Evolutionary conservation across 345 rosid species (phyloP).

Genomic region (Camelina neglecta): DNA sequence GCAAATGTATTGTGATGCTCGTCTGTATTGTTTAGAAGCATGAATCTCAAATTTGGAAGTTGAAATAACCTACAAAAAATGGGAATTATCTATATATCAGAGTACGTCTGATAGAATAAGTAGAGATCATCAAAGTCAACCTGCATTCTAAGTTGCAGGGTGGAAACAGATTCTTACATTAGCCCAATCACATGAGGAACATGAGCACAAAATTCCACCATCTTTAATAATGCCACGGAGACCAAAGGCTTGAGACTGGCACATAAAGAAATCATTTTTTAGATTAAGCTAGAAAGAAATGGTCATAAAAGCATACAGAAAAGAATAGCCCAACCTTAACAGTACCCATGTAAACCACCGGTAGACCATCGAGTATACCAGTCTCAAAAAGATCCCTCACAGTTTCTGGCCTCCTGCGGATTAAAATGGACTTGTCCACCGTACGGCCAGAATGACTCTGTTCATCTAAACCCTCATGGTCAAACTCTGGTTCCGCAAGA

Average conservation of each 20-base stretch:
- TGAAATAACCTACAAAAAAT: constrained; percentile 73
- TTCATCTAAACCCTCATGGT: constrained; percentile 59
- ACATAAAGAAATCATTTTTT: constrained; percentile 34
- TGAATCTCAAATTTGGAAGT: constrained; percentile 98
- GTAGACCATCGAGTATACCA: constrained; percentile 82
- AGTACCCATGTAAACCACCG: constrained; percentile 89
- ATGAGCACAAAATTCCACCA: constrained; percentile 91
- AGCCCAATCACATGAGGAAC: constrained; percentile 79
- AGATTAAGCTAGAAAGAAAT: constrained; percentile 25
- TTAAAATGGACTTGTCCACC: constrained; percentile 53
- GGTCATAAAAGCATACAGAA: constrained; percentile 20
- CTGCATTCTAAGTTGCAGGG: constrained; percentile 38
- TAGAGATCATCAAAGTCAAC: constrained; percentile 34
- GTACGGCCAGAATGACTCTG: constrained; percentile 53
- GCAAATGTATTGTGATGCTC: constrained; percentile 95
- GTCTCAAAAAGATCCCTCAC: constrained; percentile 95
- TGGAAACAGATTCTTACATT: constrained; percentile 60
- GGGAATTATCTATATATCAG: constrained; percentile 24
- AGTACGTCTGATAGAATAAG: constrained; percentile 28
- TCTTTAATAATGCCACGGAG: constrained; percentile 89
- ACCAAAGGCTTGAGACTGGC: constrained; percentile 76
- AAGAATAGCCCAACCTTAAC: constrained; percentile 62
- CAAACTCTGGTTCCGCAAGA: constrained; percentile 46
- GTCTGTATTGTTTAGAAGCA: constrained; percentile 88
- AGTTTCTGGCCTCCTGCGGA: constrained; percentile 68